phyloP scores from a whole-genome alignment of 2,329 filamentous ascomycete genomes.

The Mycocentrospora acerina region DNA sequence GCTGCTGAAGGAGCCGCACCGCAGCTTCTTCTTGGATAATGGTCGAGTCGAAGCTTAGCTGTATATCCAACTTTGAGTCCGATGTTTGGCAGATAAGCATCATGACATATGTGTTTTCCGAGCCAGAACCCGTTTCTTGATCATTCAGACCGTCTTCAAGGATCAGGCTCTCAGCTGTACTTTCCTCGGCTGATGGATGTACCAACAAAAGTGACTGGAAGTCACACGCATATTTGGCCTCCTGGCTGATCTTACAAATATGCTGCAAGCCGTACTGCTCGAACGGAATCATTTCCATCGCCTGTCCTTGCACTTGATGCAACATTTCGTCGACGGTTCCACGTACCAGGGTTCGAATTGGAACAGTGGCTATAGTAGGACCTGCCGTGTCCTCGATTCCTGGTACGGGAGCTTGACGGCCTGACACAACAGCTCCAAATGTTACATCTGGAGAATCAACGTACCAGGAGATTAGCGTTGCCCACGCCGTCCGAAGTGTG shows the following conservation, averaged over 20 bases:
- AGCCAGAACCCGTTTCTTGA: no score
- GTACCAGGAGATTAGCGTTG: conserved; percentile 5
- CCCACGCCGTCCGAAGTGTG: conserved; percentile 25
- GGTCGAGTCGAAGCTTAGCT: no score
- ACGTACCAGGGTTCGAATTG: conserved; percentile 50
- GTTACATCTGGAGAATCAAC: conserved; percentile 3
- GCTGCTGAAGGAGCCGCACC: conserved; percentile 31
- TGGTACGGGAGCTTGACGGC: conserved; percentile 8
- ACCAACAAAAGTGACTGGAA: no score
- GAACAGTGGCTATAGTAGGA: conserved; percentile 57
- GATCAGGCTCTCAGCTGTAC: no score
- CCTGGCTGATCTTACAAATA: conserved; percentile 35
- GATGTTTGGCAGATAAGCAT: no score
- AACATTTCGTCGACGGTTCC: conserved; percentile 43
- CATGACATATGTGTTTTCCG: no score
- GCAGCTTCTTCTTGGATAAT: no score
- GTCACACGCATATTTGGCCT: no score
- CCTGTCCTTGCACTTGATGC: conserved; percentile 55
- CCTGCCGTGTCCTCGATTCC: conserved; percentile 36
- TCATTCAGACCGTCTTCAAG: no score
- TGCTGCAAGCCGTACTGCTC: conserved; percentile 61
- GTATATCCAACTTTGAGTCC: no score
- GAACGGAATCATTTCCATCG: conserved; percentile 57
- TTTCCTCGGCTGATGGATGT: no score
- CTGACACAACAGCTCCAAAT: conserved; percentile 9